A percentile compares a stretch with the other conserved stretches of the same genome.
phyloP scores from a whole-genome alignment of 345 rosid genomes.

The Eucalyptus caleyi region DNA sequence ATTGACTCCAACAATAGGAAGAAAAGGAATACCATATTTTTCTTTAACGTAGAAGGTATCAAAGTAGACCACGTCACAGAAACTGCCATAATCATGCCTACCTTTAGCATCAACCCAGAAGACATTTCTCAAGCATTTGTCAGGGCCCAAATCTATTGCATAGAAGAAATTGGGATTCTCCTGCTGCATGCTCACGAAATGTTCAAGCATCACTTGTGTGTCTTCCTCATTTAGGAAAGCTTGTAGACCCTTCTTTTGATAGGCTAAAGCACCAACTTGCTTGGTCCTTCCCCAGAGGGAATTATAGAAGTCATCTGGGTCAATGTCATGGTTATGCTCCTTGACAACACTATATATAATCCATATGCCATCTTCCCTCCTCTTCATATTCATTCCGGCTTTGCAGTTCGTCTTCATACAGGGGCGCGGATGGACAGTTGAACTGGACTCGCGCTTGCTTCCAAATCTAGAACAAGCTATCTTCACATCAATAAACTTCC shows the following conservation, averaged over 20 bases:
- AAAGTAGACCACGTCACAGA: constrained; percentile 23
- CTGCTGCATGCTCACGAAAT: constrained; percentile 21
- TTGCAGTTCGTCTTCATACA: constrained; percentile 31
- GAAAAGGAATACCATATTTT: constrained; percentile 17
- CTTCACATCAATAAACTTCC: constrained; percentile 38
- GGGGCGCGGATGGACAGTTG: constrained; percentile 7
- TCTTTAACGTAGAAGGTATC: constrained; percentile 15
- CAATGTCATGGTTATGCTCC: constrained; percentile 34
- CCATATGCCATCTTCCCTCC: constrained; percentile 27
- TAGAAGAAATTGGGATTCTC: constrained; percentile 26
- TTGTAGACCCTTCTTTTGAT: constrained; percentile 19
- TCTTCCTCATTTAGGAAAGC: constrained; percentile 14
- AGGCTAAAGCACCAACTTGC: constrained; percentile 6
- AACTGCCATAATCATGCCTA: constrained; percentile 11
- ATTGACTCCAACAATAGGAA: constrained; percentile 32
- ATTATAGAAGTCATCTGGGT: constrained; percentile 11
- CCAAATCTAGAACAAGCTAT: constrained; percentile 40
- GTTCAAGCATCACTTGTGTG: constrained; percentile 10
- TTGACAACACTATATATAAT: constrained; percentile 11
- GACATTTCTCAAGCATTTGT: constrained; percentile 19
- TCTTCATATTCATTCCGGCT: constrained; percentile 35
- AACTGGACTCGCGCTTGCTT: constrained; percentile 17
- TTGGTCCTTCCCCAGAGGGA: constrained; percentile 13
- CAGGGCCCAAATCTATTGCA: constrained; percentile 18
- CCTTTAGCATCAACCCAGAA: constrained; percentile 33